These are phyloP conservation scores for Eudorina sp. DNA, from an alignment of 139 green algal genomes.

Conservation along the genomic window DNA sequence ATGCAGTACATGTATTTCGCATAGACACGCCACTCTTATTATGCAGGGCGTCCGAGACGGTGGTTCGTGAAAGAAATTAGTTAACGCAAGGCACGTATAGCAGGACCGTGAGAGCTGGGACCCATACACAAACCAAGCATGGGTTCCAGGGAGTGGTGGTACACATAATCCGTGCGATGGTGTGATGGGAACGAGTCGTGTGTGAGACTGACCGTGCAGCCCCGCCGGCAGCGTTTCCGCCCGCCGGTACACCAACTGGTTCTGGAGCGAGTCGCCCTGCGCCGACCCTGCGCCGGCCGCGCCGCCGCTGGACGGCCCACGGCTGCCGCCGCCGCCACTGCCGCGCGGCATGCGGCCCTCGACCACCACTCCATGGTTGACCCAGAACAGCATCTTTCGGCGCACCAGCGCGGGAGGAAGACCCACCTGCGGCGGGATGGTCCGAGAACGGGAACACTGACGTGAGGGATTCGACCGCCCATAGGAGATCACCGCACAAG, in stretches of 20 bases:
- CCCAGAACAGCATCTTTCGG: conserved; percentile 86
- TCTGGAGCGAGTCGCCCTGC: neutral
- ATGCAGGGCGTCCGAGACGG: too few species aligned
- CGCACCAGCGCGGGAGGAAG: conserved; percentile 71
- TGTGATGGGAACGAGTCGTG: too few species aligned
- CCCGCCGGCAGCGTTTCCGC: conserved; percentile 37
- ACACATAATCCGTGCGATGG: too few species aligned
- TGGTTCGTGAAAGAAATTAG: too few species aligned
- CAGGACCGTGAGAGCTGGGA: too few species aligned
- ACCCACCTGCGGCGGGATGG: conserved; percentile 62
- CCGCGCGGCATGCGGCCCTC: conserved; percentile 52
- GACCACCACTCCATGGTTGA: conserved; percentile 86
- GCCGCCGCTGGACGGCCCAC: neutral
- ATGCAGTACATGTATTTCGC: neutral
- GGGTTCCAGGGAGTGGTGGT: neutral
- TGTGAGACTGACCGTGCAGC: conserved; percentile 17
- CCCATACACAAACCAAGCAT: neutral
- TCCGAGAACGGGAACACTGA: too few species aligned
- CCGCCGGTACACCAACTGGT: conserved; percentile 57
- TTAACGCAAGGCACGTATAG: too few species aligned
- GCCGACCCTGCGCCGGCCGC: neutral
- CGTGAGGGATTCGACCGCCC: too few species aligned
- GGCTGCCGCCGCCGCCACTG: neutral
- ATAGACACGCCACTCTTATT: too few species aligned
- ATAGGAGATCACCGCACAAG: too few species aligned